Percentiles rank a stretch among this genome's conserved stretches.
These are phyloP conservation scores for Spergularia azorica DNA, from an alignment of 179 eudicot genomes.

Conservation along the genomic window DNA sequence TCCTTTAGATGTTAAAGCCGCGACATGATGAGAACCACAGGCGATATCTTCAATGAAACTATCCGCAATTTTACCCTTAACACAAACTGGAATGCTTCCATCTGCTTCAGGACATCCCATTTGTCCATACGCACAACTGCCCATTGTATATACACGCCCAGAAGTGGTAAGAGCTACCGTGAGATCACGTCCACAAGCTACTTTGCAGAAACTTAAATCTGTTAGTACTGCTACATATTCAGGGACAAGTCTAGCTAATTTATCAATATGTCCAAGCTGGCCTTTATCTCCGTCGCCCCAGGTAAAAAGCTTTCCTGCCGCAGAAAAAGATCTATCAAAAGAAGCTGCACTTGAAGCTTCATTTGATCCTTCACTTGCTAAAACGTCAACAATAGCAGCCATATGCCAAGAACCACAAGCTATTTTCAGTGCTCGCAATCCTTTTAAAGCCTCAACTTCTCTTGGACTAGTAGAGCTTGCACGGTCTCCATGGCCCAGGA, in stretches of 20 bases:
- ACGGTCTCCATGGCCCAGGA: conserved; percentile 85
- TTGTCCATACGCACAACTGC: conserved; percentile 69
- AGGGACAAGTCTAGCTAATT: conserved; percentile 62
- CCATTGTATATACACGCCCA: conserved; percentile 83
- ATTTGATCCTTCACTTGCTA: conserved; percentile 2
- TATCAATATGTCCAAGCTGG: conserved; percentile 89
- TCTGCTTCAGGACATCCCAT: conserved; percentile 56
- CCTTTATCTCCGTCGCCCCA: conserved; percentile 96
- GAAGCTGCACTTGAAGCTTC: conserved; percentile 36
- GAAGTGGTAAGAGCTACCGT: conserved; percentile 69
- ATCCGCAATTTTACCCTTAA: conserved; percentile 53
- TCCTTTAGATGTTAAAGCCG: conserved; percentile 71
- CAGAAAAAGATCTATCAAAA: conserved; percentile 34
- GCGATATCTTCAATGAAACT: conserved; percentile 72
- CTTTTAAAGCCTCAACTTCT: conserved; percentile 72
- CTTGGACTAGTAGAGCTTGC: conserved; percentile 54
- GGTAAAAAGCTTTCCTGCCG: conserved; percentile 68
- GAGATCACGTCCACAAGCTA: conserved; percentile 73
- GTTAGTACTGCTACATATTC: conserved; percentile 44
- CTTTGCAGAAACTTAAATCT: conserved; percentile 48
- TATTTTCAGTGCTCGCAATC: conserved; percentile 53
- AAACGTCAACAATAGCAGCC: conserved; percentile 74
- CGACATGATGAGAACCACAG: conserved; percentile 90
- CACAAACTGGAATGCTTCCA: conserved; percentile 55
- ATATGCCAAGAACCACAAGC: conserved; percentile 98